Evolutionary conservation across 2,329 filamentous ascomycete species (phyloP), one percentile per base, ranked within the genome.

Genomic region (Penicillium sp.): DNA sequence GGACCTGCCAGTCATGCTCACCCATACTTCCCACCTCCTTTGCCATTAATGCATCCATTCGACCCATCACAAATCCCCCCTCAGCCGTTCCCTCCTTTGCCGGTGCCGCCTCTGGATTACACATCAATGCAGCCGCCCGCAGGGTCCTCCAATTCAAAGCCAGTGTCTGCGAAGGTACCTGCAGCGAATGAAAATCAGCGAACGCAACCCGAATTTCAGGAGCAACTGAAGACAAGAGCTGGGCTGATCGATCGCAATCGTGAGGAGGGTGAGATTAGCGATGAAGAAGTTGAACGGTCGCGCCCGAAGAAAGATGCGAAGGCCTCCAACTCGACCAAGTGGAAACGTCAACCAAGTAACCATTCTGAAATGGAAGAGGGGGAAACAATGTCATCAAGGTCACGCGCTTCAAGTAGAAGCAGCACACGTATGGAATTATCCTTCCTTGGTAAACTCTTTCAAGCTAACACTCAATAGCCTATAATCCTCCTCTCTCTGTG

Each of bases 191-290:
- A 45, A 44, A 49, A 35, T 54, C 65, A 50, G 33, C 29, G 27
- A 14, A 33, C 39, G 14, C 31, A 22, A 1, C 47, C 48, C 45
- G 24, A 22, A 1, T 41, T 24, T 33, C 48, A 26, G 35, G n/a
- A 11, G 9, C 41, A 16, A 44, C 44, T 71, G 16, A 67, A 71
- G 29, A 63, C 72, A 48, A 19, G 41, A 11, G 70, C 19, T n/a
- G 19, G 9, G 7, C 11, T 24, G 11, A 7, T 35, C 13, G 29
- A 79, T 46, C 72, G 72, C 53, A 80, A 83, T 55, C 77, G 77
- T 55, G 90, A 95, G 67, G 90, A 96, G 66, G 90, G 89, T 16
- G 91, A 96, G 71, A 72, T 95, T 29, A 90, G 86, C 61, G 90
- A 93, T 65, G 84, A 81, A 19, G 86, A 88, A 64, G 80, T 82